Evolutionary conservation across 2,329 filamentous ascomycete genomes (phyloP), one percentile per base, ranked within the genome.

Genomic region (Stachybotrys echinatus): DNA sequence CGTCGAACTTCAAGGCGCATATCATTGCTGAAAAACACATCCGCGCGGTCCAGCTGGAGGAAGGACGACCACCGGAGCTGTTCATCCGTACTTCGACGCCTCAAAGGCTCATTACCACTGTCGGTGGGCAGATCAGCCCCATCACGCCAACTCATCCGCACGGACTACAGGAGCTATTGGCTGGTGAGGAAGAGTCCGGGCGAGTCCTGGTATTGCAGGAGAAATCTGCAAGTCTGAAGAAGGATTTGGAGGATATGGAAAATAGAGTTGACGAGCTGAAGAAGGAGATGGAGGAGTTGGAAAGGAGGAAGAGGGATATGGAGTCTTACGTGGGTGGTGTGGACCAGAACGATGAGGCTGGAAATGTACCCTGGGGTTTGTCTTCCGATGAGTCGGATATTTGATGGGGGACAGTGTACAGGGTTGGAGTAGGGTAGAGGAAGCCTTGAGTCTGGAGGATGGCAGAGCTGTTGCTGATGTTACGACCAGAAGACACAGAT

Each of bases 261-360:
- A n/a, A 40, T 10, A 37, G 4, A 21, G 23, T 19, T 23, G 27
- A 19, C 22, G 12, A 22, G 21, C n/a, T 37, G 23, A 23, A 37
- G 27, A 20, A 12, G 8, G n/a, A 22, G 5, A 49, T 51, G 10
- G 49, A 48, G 12, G 39, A 21, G 5, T 12, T 53, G 12, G 39
- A 39, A 12, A 46, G 44, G 45, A 52, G 42, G 19, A 50, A 50
- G 19, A 19, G 18, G 1, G 52, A 50, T 42, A 27, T 54, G 19
- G 50, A 54, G 20, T 14, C 27, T n/a, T n/a, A 14, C 27, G 27
- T 8, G 27, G 27, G 14, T 3, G 27, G 27, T 8, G 27, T 34
- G 27, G 14, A 34, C n/a, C n/a, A n/a, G n/a, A n/a, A n/a, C 10
- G 39, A n/a, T 8, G 39, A 3, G 39, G 39, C 12, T 42, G 39